A percentile compares a stretch with the other conserved stretches of the same genome.
These are phyloP conservation scores for Globisporangium recalcitrans DNA, from an alignment of 352 stramenopile genomes.

Conservation along the genomic window DNA sequence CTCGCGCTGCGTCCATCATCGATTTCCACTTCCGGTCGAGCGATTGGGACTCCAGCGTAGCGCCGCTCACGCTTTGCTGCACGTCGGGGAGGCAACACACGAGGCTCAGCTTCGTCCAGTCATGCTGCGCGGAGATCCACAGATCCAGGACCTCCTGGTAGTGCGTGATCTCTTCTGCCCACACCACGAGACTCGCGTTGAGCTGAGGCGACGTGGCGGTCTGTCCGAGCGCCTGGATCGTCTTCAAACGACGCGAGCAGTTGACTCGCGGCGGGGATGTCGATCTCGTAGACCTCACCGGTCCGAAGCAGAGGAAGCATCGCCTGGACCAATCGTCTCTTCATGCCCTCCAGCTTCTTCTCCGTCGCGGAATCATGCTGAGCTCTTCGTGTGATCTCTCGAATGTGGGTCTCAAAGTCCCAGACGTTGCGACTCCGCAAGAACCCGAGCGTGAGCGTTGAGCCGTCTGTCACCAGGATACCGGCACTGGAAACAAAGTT, in stretches of 20 bases:
- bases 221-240: constrained; percentile 51
- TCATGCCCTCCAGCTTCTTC: constrained; percentile 55
- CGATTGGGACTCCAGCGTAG: constrained; percentile 52
- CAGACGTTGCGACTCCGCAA: constrained; percentile 42
- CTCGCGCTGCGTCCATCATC: constrained; percentile 62
- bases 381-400: constrained; percentile 49
- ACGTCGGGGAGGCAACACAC: constrained; percentile 52
- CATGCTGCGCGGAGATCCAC: constrained; percentile 46
- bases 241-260: constrained; percentile 47
- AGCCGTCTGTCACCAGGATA: constrained; percentile 44
- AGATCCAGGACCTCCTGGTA: constrained; percentile 56
- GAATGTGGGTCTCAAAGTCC: constrained; percentile 51
- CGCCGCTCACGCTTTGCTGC: constrained; percentile 48
- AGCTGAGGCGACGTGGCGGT: constrained; percentile 32
- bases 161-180: constrained; percentile 54
- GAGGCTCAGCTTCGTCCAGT: constrained; percentile 40
- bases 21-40: constrained; percentile 65
- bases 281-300: constrained; percentile 42
- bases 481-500: constrained; percentile 48
- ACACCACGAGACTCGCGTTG: constrained; percentile 36
- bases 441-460: constrained; percentile 47
- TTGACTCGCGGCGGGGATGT: constrained; percentile 22
- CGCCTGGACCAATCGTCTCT: constrained; percentile 32
- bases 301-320: constrained; percentile 37
- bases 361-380: constrained; percentile 53